phyloP scores from a whole-genome alignment of 768 basidiomycete species.

The Phylloporus rhodoxanthus region DNA sequence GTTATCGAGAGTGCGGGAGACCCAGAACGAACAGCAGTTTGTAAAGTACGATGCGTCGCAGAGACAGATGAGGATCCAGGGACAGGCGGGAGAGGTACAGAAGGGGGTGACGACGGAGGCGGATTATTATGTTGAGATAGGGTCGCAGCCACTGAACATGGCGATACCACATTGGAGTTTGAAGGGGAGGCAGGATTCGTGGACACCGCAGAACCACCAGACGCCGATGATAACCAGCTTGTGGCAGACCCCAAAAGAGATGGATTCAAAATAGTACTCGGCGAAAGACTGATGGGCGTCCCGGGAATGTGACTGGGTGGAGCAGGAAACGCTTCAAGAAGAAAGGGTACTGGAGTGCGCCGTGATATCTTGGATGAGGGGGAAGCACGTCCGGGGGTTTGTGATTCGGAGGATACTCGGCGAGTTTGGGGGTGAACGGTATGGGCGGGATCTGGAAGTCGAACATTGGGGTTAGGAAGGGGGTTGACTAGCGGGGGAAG shows the following conservation, averaged over 20 bases:
- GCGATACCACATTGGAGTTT: conserved; percentile 5
- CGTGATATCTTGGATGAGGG: conserved; percentile 25
- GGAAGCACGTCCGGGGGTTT: conserved; percentile 20
- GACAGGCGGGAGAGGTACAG: conserved; percentile 56
- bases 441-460: conserved; percentile 10
- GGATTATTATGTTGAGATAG: conserved; percentile 37
- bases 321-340: conserved; percentile 34
- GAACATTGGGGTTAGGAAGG: conserved; percentile 13
- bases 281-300: conserved; percentile 11
- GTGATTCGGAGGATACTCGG: conserved; percentile 27
- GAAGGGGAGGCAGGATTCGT: conserved; percentile 1
- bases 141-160: conserved; percentile 6
- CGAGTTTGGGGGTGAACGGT: conserved; percentile 4
- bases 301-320: conserved; percentile 33
- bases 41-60: conserved; percentile 35
- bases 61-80: conserved; percentile 56
- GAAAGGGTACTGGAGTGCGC: conserved; percentile 30
- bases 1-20: conserved; percentile 22
- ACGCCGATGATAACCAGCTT: conserved; percentile 1
- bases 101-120: conserved; percentile 54
- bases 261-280: conserved; percentile 5
- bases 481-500: conserved; percentile 7
- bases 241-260: conserved; percentile 13
- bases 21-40: conserved; percentile 15
- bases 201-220: conserved; percentile 3